Base-by-base conservation (phyloP, 2,329 filamentous ascomycete species). In the Setomelanomma holmii region DNA sequence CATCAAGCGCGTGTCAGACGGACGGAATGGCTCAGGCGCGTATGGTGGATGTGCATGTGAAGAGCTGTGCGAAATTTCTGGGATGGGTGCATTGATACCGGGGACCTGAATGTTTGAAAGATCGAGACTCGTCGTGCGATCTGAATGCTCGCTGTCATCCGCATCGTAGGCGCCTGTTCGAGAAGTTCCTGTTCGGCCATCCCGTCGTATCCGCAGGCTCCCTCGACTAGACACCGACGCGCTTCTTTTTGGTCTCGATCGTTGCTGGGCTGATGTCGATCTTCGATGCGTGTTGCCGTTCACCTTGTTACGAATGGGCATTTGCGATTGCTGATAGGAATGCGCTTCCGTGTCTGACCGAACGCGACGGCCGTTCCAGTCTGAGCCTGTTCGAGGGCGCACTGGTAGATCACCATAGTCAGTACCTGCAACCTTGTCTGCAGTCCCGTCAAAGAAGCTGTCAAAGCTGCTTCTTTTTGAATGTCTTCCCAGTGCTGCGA, bases 381-480 rank as follows among this genome's bases (percentile, higher is more conserved):
- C 51, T 7, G 61, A 64, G 8, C 53, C 54, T 19, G 61, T 59
- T 27, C 64, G 63, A 22, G 64, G 55, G 23, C 56, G 61, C 41
- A 56, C 38, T 34, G 54, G 58, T 33, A 55, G 45, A 30, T 56
- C 66, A 23, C 53, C 65, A 52, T 57, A 44, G 20, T 68, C 69
- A 40, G 70, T 73, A 20, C 77, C 67, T 59, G 79, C 79, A 12
- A 82, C 80, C 53, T 78, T 79, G 51, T 86, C 82, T 42, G 82
- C 76, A 12, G 78, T 77, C 39, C 80, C 78, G 69, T 86, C 82
- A 55, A 86, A 84, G 23, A 84, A 86, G 14, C 82, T 83, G 49
- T 86, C 82, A 57, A 86, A 84, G 22, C 84, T 86, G 12, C 81
- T 82, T 45, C 82, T 77, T 58, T 83, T 55, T 24, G 66, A 60